These are phyloP conservation scores for Xylariaceae sp. DNA, from an alignment of 2,329 filamentous ascomycete genomes.

Conservation along the genomic window DNA sequence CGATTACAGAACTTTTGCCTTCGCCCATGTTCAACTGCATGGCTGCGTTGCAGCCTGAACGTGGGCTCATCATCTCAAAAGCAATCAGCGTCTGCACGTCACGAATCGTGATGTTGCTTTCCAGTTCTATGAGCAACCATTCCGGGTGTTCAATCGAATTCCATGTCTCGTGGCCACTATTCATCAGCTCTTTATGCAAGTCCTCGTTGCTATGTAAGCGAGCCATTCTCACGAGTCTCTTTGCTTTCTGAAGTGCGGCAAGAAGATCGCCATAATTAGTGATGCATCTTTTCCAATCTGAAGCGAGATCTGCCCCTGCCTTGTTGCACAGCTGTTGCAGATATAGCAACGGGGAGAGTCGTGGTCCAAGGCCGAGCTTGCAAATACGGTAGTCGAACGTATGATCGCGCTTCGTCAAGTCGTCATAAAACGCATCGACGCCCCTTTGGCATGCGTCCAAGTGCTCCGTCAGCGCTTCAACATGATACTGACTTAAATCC, in stretches of 20 bases:
- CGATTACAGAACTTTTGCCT: slow-evolving; percentile 52
- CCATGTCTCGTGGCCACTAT: slow-evolving; percentile 9
- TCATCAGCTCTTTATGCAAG: slow-evolving; percentile 1
- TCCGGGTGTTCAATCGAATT: slow-evolving; percentile 5
- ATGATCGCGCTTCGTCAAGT: not conserved
- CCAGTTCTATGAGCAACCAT: slow-evolving; percentile 14
- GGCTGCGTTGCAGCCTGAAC: not conserved
- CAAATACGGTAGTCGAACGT: not conserved
- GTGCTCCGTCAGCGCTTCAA: not conserved
- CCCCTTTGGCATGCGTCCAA: not conserved
- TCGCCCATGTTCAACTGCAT: slow-evolving; percentile 18
- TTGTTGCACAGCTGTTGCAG: not conserved
- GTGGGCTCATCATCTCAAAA: slow-evolving; percentile 4
- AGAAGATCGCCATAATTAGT: not conserved
- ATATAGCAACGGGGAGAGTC: slow-evolving; percentile 1
- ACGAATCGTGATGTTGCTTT: slow-evolving; percentile 11
- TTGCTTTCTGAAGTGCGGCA: slow-evolving; percentile 1
- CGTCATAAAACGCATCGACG: not conserved
- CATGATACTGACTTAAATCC: not conserved
- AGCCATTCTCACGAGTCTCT: slow-evolving; percentile 4
- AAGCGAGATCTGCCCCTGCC: not conserved
- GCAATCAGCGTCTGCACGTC: slow-evolving; percentile 7
- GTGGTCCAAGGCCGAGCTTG: slow-evolving; percentile 3
- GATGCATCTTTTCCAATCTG: not conserved
- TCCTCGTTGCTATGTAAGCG: not conserved